Evolutionary conservation across 768 basidiomycete genomes (phyloP).

Genomic region (Lentinula detonsa): DNA sequence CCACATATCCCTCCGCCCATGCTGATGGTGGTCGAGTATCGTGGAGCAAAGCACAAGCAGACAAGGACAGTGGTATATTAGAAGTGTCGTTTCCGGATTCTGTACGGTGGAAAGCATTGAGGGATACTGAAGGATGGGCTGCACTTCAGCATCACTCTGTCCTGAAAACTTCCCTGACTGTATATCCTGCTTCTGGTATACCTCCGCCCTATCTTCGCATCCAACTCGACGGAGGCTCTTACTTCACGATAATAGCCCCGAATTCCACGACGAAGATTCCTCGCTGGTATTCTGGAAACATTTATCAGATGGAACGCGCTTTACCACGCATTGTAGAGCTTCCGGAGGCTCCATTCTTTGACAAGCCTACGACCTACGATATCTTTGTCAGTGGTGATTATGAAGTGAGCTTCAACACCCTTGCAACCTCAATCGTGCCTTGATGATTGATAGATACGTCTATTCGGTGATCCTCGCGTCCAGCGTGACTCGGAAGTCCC

Average conservation of each 20-base stretch:
- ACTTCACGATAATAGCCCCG: conserved; percentile 62
- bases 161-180: conserved; percentile 55
- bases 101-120: conserved; percentile 63
- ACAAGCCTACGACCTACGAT: conserved; percentile 48
- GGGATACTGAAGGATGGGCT: conserved; percentile 82
- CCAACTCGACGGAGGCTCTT: conserved; percentile 66
- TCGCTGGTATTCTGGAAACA: conserved; percentile 80
- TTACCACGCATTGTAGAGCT: conserved; percentile 43
- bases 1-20: conserved; percentile 60
- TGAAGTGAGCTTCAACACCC: conserved; percentile 42
- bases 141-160: conserved; percentile 76
- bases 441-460: conserved; percentile 49
- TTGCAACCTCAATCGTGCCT: neutral
- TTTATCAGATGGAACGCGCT: conserved; percentile 63
- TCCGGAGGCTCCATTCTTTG: conserved; percentile 37
- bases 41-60: conserved; percentile 46
- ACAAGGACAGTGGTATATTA: conserved; percentile 37
- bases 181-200: conserved; percentile 38
- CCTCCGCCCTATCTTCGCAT: conserved; percentile 45
- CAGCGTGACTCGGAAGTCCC: conserved; percentile 36
- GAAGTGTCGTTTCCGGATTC: conserved; percentile 53
- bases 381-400: conserved; percentile 79
- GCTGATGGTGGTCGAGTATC: conserved; percentile 54
- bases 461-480: conserved; percentile 71
- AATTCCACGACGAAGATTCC: conserved; percentile 18